Evolutionary conservation across 2,329 filamentous ascomycete genomes (phyloP), one percentile per base, ranked within the genome.

Genomic region (Colletotrichum tabaci): DNA sequence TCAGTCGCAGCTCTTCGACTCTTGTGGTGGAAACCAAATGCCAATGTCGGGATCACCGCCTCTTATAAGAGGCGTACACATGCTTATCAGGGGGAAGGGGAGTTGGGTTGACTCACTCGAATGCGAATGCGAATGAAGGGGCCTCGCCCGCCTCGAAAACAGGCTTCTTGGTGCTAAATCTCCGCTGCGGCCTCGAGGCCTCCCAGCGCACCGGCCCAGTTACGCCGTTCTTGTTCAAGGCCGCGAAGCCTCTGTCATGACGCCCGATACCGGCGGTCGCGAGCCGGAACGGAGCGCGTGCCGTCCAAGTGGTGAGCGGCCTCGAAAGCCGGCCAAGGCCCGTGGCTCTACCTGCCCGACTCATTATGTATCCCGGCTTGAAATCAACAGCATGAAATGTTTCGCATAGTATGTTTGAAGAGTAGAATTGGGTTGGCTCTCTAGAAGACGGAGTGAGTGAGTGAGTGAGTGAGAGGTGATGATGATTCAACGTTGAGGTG

Each of bases 71-170:
- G 13, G 2, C 40, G 18, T 38, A 40, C n/a, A 38, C 35, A 15
- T 16, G 49, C 3, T 13, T 16, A 55, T 38, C 13, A n/a, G 42
- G 4, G 5, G 35, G 9, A 38, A 9, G 35, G 35, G 35, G 35
- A 2, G 8, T 10, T 10, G 35, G n/a, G 23, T 61, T 52, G 55
- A 76, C 79, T 74, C 74, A 80, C 79, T 80, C 79, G 66, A 80
- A 80, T 1, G 82, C 82, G 76, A 85, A 85, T 0, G 82, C 83
- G 74, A 84, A 84, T 0, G 77, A 70, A 6, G 80, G 78, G 7
- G 78, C 73, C 40, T 75, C 69, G 53, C 63, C 65, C n/a, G 50
- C 68, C 50, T 57, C 64, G 47, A 73, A 74, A 8, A 74, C 73
- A 16, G 40, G 66, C 55, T 57, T 69, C 47, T 71, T 72, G 66